These are phyloP conservation scores for Coemansia sp. DNA, from an alignment of 371 early-diverging fungal genomes.

Conservation along the genomic window DNA sequence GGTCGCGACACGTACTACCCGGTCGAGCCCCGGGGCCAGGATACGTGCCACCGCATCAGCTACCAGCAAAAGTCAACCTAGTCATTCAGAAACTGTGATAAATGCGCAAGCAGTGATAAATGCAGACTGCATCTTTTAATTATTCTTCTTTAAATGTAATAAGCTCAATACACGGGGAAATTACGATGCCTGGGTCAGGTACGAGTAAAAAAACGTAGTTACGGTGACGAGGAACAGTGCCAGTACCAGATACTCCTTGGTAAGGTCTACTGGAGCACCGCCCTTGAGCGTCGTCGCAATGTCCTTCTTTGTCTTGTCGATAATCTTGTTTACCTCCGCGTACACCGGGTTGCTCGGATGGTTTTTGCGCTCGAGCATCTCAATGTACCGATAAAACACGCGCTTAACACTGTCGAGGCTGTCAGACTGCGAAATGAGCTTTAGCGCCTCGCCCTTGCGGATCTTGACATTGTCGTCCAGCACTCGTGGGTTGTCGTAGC, in stretches of 20 bases:
- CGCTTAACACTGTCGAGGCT: constrained; percentile 62
- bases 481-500: constrained; percentile 81
- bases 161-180: background rate
- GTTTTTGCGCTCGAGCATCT: constrained; percentile 65
- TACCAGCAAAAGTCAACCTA: constrained; percentile 34
- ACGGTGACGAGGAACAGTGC: constrained; percentile 20
- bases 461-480: constrained; percentile 86
- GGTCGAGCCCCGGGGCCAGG: constrained; percentile 43
- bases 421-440: constrained; percentile 64
- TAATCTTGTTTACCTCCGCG: constrained; percentile 61
- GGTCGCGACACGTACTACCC: constrained; percentile 47
- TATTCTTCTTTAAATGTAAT: background rate
- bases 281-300: constrained; percentile 42
- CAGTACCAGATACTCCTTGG: constrained; percentile 34
- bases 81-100: background rate
- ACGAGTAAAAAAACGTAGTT: constrained; percentile 28
- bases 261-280: constrained; percentile 42
- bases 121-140: background rate
- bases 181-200: constrained; percentile 3
- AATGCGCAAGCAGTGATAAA: background rate
- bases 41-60: constrained; percentile 39
- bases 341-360: constrained; percentile 69
- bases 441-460: constrained; percentile 89
- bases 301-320: constrained; percentile 54
- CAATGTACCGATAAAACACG: constrained; percentile 67